Evolutionary conservation across 495 filamentous ascomycete genomes (phyloP), one percentile per base, ranked within the genome.

Genomic region (Aspergillus carlsbadensis): DNA sequence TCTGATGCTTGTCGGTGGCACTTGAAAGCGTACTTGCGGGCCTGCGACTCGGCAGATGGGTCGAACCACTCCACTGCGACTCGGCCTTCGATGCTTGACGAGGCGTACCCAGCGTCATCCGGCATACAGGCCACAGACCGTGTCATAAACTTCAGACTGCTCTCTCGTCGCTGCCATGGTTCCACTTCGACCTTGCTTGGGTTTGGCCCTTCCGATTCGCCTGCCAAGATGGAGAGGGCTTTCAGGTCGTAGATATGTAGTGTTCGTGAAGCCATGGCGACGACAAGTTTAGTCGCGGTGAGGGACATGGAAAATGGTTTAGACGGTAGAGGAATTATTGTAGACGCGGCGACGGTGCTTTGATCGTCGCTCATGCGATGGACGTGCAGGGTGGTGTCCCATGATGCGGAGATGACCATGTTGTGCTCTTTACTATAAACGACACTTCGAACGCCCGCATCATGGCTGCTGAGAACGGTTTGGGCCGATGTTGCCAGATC

Each of bases 61-160:
- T 97, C 94, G 74, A 98, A 97, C 89, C 92, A 98, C 66, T 98
- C 94, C 1, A 98, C 94, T 0, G 91, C 93, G 0, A 97, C 89
- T 60, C 94, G 84, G 13, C 94, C 94, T 65, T 98, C 94, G 67
- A 98, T 97, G 58, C 83, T 88, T 17, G 82, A 86, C 0, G 85
- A 90, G 5, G 93, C 91, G 70, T 96, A 98, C 0, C 94, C 94
- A 5, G 84, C 87, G 63, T 95, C 93, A 58, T 90, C 90, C 8
- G 94, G 93, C 94, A 98, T 98, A 71, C 92, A 96, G n/a, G 90
- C 84, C 1, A 97, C 88, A 40, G 88, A 88, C 46, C 94, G 84
- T 2, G 92, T 96, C 81, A 96, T 92, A 78, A 96, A 98, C 69
- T 96, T 97, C 67, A 98, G 78, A 15, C 86, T 90, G 49, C 89